Base-by-base conservation (phyloP, 1,284 basidiomycete species). In the Irpex sp. region DNA sequence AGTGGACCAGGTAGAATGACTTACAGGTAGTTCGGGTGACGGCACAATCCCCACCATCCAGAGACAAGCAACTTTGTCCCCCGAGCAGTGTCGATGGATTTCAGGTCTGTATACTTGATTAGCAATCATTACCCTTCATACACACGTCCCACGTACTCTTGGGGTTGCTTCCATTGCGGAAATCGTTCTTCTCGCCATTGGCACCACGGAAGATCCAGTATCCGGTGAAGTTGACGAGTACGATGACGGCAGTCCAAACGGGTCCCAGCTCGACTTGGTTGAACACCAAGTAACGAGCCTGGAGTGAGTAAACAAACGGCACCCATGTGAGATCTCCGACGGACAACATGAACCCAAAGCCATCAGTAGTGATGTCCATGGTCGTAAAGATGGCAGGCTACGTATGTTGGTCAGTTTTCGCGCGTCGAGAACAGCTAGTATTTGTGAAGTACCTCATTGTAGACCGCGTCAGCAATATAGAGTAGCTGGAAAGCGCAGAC, bases 311-410 rank as follows among this genome's bases (percentile, higher is more conserved):
- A 13, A 89, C 89, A 78, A 98, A 98, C 4, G 97, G 97, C 7
- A 99, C 93, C 93, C 95, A 98, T 17, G 89, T 81, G 26, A 98
- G 85, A 75, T 99, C 96, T 56, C 97, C 97, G 58, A 97, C 88
- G 2, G 94, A 81, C 37, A 99, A 89, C 97, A 99, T 99, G 84
- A 97, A 98, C 5, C 97, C 97, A 70, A 99, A 98, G 4, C 97
- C 97, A 71, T 99, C 97, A 34, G 94, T 94, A 6, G 91, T 97
- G 73, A 99, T 97, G 75, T 99, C 97, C 95, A 99, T 98, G 17
- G 93, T 96, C 7, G 93, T 96, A 66, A 99, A 85, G 71, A 99
- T 88, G 8, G 93, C 90, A 3, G 89, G 85, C 89, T 91, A 62
- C 4, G 40, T 44, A 44, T 9, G 40, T 1, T 44, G 40, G 5